These are phyloP conservation scores for Monosporascus sp. DNA, from an alignment of 2,329 filamentous ascomycete genomes.

Conservation along the genomic window DNA sequence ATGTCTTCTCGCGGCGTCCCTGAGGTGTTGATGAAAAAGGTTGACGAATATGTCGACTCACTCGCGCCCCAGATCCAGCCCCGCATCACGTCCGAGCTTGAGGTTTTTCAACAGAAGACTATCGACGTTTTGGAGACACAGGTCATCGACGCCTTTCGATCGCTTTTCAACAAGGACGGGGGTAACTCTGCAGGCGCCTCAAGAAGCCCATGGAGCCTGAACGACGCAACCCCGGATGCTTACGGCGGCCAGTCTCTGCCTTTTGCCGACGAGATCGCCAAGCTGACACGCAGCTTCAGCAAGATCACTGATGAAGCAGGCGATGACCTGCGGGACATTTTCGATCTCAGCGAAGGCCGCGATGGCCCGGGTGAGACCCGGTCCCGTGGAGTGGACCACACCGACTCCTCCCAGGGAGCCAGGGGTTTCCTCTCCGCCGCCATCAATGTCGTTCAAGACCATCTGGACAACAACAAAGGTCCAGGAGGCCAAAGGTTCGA, in stretches of 20 bases:
- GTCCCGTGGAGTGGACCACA: slow-evolving; percentile 21
- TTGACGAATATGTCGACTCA: slow-evolving; percentile 42
- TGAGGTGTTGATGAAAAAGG: slow-evolving; percentile 37
- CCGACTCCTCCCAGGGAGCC: slow-evolving; percentile 15
- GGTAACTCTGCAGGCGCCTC: slow-evolving; percentile 10
- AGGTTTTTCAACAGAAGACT: slow-evolving; percentile 38
- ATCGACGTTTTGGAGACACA: slow-evolving; percentile 40
- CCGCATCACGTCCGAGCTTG: slow-evolving; percentile 38
- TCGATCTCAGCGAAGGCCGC: slow-evolving; percentile 33
- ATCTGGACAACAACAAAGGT: slow-evolving; percentile 28
- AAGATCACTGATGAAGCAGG: slow-evolving; percentile 34
- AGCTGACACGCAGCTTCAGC: slow-evolving; percentile 34
- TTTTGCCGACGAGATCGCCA: slow-evolving; percentile 40
- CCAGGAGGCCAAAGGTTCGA: slow-evolving; percentile 28
- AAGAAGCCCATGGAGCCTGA: slow-evolving; percentile 15
- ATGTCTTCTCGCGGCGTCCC: slow-evolving; percentile 35
- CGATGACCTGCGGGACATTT: slow-evolving; percentile 39
- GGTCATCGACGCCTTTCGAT: slow-evolving; percentile 38
- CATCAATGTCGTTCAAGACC: slow-evolving; percentile 35
- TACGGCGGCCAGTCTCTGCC: slow-evolving; percentile 37
- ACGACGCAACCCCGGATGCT: slow-evolving; percentile 31
- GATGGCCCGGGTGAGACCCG: slow-evolving; percentile 12
- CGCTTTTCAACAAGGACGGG: slow-evolving; percentile 34
- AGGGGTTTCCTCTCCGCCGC: slow-evolving; percentile 36
- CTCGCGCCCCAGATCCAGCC: slow-evolving; percentile 41